Conservation (phyloP, 108 stramenopile genomes). For the Cylindrotheca fusiformis region DNA sequence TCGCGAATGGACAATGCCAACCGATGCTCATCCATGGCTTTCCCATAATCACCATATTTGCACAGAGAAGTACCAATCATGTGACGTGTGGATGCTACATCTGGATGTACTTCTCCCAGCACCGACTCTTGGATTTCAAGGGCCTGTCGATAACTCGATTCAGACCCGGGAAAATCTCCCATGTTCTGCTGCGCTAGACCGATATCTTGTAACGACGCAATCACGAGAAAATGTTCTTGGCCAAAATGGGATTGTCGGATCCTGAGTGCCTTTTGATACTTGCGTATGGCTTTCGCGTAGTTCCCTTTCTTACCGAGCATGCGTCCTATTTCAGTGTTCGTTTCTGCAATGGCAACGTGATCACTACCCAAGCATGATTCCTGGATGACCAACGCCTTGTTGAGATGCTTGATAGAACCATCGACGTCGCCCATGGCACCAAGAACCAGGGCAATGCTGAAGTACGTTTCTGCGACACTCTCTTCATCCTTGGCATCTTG, state of each 20-base stretch:
- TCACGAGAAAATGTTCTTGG: slow-evolving; percentile 26
- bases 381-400: slow-evolving; percentile 32
- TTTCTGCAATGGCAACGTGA: slow-evolving; percentile 28
- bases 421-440: slow-evolving; percentile 27
- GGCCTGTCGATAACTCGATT: slow-evolving; percentile 17
- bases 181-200: slow-evolving; percentile 24
- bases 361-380: slow-evolving; percentile 22
- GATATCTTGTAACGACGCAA: slow-evolving; percentile 31
- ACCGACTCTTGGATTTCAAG: slow-evolving; percentile 29
- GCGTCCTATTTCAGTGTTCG: slow-evolving; percentile 30
- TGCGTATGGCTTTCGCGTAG: slow-evolving; percentile 22
- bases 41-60: slow-evolving; percentile 20
- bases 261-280: slow-evolving; percentile 21
- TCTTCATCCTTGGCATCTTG: slow-evolving; percentile 14
- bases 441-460: slow-evolving; percentile 24
- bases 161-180: slow-evolving; percentile 28
- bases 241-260: slow-evolving; percentile 32
- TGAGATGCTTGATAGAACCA: slow-evolving; percentile 20
- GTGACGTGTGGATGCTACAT: slow-evolving; percentile 29
- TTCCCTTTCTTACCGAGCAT: slow-evolving; percentile 29
- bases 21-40: slow-evolving; percentile 34
- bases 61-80: slow-evolving; percentile 31
- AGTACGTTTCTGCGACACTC: slow-evolving; percentile 29
- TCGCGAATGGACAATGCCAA: slow-evolving; percentile 33
- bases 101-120: slow-evolving; percentile 26